Conservation (phyloP, 1,284 basidiomycete species). For the Tylopilus sp. region DNA sequence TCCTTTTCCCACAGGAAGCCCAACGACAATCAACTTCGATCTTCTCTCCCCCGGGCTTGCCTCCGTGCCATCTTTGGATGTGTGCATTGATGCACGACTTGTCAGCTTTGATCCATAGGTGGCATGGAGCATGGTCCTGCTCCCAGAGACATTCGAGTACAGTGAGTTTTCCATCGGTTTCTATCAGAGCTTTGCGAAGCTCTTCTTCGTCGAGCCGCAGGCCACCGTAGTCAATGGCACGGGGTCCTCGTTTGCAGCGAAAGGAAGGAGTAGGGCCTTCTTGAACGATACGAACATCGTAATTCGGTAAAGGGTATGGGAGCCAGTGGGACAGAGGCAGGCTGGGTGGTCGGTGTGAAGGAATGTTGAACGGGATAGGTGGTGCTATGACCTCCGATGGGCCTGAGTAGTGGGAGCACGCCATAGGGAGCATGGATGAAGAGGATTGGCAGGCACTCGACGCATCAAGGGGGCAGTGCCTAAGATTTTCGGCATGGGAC, state of each 20-base stretch:
- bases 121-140: conserved; percentile 15
- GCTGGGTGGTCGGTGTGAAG: not conserved
- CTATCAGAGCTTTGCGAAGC: conserved; percentile 11
- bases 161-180: conserved; percentile 9
- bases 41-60: conserved; percentile 25
- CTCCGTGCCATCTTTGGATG: conserved; percentile 32
- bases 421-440: not conserved
- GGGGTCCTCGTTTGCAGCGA: not conserved
- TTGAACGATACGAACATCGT: not conserved
- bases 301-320: not conserved
- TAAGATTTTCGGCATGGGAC: not conserved
- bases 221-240: conserved; percentile 14
- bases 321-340: not conserved
- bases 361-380: not conserved
- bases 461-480: not conserved
- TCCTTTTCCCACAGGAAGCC: conserved; percentile 21
- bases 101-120: conserved; percentile 30
- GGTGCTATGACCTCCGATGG: not conserved
- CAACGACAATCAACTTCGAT: conserved; percentile 17
- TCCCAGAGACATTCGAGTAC: conserved; percentile 25
- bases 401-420: not conserved
- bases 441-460: not conserved
- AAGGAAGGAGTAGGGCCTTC: not conserved
- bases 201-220: conserved; percentile 28
- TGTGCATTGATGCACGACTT: conserved; percentile 29